Evolutionary conservation across 164 flowering plant genomes (phyloP).

Genomic region (Litsea cubeba): DNA sequence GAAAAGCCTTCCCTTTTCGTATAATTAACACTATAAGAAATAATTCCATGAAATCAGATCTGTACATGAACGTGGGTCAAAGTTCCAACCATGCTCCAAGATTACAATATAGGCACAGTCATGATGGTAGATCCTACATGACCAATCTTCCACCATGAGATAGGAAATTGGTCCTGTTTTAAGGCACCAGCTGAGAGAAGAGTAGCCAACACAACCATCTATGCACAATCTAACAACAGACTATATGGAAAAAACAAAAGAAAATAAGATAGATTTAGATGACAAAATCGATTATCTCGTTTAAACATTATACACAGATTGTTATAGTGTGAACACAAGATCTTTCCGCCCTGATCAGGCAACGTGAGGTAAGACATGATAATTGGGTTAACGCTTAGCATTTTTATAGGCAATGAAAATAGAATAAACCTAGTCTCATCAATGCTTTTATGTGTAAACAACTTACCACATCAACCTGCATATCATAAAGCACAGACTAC

Average conservation of each 20-base stretch:
- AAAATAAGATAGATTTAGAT: background rate
- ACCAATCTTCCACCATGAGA: background rate
- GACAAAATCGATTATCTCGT: background rate
- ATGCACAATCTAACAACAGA: background rate
- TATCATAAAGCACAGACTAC: constrained; percentile 86
- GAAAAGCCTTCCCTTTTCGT: no score
- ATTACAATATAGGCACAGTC: background rate
- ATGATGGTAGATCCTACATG: background rate
- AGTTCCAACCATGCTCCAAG: background rate
- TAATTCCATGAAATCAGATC: no score
- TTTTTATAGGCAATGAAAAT: no score
- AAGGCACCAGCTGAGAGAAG: background rate
- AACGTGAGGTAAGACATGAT: background rate
- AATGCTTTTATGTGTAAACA: background rate
- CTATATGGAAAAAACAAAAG: background rate
- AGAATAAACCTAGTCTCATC: background rate
- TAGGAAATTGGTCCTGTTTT: no score
- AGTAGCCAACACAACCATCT: background rate
- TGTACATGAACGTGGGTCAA: background rate
- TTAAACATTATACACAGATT: background rate
- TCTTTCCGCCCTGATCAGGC: background rate
- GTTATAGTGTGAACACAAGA: background rate
- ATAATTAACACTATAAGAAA: no score
- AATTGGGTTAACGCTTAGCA: background rate
- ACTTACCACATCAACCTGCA: constrained; percentile 90